Evolutionary conservation across 768 basidiomycete genomes (phyloP), one percentile per base, ranked within the genome.

Genomic region (Boletus coccyginus): DNA sequence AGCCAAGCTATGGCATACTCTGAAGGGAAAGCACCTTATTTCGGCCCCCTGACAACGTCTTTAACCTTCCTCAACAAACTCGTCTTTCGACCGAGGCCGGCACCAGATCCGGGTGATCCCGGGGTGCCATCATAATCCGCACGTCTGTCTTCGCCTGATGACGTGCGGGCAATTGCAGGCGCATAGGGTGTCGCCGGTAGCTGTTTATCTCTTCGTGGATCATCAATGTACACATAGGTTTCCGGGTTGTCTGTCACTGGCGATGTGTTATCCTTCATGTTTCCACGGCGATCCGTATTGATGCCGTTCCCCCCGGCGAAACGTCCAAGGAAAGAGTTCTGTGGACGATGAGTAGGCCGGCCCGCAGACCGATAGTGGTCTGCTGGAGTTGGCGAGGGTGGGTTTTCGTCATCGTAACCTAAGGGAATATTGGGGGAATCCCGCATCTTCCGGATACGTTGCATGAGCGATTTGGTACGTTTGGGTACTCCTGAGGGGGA

Each of bases 381-480:
- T 67, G 69, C 65, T 21, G 72, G 67, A 21, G 76, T 78, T 1
- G 80, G 76, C 2, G 82, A 83, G 11, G 76, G 76, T 8, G 74
- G 74, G 24, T 75, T 77, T 32, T 75, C 70, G 32, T 62, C 58
- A n/a, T 79, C 78, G 36, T 75, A 71, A 29, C 68, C 72, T n/a
- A 89, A 80, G 16, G 91, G 91, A 1, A 92, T 85, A 59, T 92
- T 93, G 11, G 91, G 91, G 10, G 86, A 75, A 64, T 93, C 91
- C 36, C 91, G 85, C 90, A 93, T 92, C 73, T 85, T 90, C 56
- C 89, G 85, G 67, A 94, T 89, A 53, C 92, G 88, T 45, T 93
- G 88, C 82, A 94, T 93, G 60, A 94, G 75, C 14, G 89, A 92
- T 72, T 85, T 92, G 62, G 82, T 83, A 31, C 92, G 87, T 69